Conservation (phyloP, 108 stramenopile genomes). For the Fragilaria crotonensis region DNA sequence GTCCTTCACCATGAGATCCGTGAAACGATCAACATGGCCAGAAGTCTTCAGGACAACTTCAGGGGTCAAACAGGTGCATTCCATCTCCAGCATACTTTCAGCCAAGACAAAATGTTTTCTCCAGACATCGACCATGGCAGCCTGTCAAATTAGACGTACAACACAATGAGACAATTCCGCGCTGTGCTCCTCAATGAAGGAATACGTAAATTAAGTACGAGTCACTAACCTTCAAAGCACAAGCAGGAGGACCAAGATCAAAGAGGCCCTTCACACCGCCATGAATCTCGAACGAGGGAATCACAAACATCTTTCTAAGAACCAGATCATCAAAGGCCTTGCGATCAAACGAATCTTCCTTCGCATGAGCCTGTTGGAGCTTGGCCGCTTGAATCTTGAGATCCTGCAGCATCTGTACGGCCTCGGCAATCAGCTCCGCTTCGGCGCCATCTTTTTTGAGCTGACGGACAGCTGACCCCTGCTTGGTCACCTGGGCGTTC, state of each 20-base stretch:
- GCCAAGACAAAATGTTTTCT: constrained; percentile 95
- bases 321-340: constrained; percentile 93
- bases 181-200: too few species aligned
- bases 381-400: constrained; percentile 67
- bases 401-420: constrained; percentile 63
- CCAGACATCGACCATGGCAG: constrained; percentile 94
- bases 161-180: too few species aligned
- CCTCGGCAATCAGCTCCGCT: constrained; percentile 68
- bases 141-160: constrained; percentile 34
- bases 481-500: constrained; percentile 79
- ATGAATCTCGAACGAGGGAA: constrained; percentile 98
- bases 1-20: constrained; percentile 99
- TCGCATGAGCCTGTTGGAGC: constrained; percentile 11
- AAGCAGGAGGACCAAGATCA: constrained; percentile 98
- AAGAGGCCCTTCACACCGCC: constrained; percentile 97
- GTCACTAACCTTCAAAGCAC: constrained; percentile 85
- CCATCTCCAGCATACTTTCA: constrained; percentile 99
- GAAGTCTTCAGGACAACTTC: constrained; percentile 93
- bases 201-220: too few species aligned
- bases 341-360: constrained; percentile 69
- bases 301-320: constrained; percentile 97
- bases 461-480: constrained; percentile 71
- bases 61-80: constrained; percentile 97
- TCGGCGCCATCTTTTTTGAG: constrained; percentile 83
- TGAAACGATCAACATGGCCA: constrained; percentile 99